Base-by-base conservation (phyloP, 768 basidiomycete genomes). In the Hortiboletus flavorubellus region DNA sequence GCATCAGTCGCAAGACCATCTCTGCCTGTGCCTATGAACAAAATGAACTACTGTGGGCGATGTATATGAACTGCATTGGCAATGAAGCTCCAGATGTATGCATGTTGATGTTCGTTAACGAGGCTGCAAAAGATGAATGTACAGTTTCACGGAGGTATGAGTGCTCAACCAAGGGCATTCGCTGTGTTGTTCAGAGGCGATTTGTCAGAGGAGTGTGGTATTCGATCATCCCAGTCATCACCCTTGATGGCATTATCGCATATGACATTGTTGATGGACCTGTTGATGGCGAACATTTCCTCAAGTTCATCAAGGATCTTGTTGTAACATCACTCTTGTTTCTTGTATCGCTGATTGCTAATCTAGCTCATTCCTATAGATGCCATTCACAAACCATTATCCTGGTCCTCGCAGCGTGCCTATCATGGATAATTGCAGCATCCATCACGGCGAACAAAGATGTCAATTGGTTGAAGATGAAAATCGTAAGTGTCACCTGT, bases 31-130 rank as follows among this genome's bases (percentile, higher is more conserved):
- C 55, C 1, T 26, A 15, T 11, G 58, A 68, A 50, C 14, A 39
- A 29, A 64, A 60, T 46, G 58, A 67, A 6, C 3, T 23, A 10
- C 2, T n/a, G 12, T 1, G 50, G 1, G 49, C 52, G 5, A 39
- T 47, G 0, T 62, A 57, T 29, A 64, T 59, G 54, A 64, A 64
- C 10, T 5, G 5, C 15, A 62, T 64, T 42, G 58, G 30, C 0
- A 39, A 41, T 0, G 51, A 58, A 44, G 64, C 4, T 63, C 54
- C 51, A 0, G 44, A 64, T 51, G 29, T 63, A 15, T 34, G 59
- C 14, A 66, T 64, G 65, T 55, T 69, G 2, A 31, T 69, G 29
- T 69, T 66, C 39, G 30, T 55, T n/a, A 58, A 69, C 45, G 56
- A 69, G 34, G 57, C 60, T 29, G 49, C 59, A 0, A 64, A 61